Percentiles rank a stretch among this genome's conserved stretches.
Conservation (phyloP, 2,329 filamentous ascomycete genomes). For the Exophiala sp. region DNA sequence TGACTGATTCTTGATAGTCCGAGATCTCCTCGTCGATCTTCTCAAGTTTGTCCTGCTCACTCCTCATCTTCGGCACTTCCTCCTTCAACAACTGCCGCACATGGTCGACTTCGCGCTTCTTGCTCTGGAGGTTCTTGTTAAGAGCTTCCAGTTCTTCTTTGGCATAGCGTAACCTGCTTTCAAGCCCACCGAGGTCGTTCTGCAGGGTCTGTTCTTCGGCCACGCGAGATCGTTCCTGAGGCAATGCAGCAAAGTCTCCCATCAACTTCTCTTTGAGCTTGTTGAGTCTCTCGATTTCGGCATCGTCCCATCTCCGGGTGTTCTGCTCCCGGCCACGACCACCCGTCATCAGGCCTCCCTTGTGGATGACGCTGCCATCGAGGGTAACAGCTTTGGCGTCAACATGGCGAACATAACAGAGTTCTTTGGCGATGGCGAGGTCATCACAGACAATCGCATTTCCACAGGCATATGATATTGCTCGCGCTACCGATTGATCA, state of each 20-base stretch:
- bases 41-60: slow-evolving; percentile 64
- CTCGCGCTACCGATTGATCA: slow-evolving; percentile 78
- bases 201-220: slow-evolving; percentile 74
- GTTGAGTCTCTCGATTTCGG: slow-evolving; percentile 78
- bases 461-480: slow-evolving; percentile 90
- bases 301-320: slow-evolving; percentile 80
- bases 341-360: slow-evolving; percentile 93
- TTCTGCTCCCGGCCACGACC: slow-evolving; percentile 72
- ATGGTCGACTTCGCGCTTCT: slow-evolving; percentile 72
- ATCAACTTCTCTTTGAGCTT: slow-evolving; percentile 68
- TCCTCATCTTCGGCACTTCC: slow-evolving; percentile 68
- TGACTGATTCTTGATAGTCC: slow-evolving; percentile 58
- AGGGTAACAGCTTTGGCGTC: slow-evolving; percentile 91
- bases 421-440: slow-evolving; percentile 75
- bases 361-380: slow-evolving; percentile 94
- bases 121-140: slow-evolving; percentile 76
- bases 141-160: slow-evolving; percentile 72
- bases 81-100: slow-evolving; percentile 67
- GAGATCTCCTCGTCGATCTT: slow-evolving; percentile 53
- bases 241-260: slow-evolving; percentile 71
- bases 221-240: slow-evolving; percentile 68
- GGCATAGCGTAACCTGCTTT: slow-evolving; percentile 65
- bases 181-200: slow-evolving; percentile 70
- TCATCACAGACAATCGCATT: slow-evolving; percentile 92
- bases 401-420: slow-evolving; percentile 77